These are phyloP conservation scores for Aspergillus floridensis DNA, from an alignment of 2,329 filamentous ascomycete genomes.

Conservation along the genomic window DNA sequence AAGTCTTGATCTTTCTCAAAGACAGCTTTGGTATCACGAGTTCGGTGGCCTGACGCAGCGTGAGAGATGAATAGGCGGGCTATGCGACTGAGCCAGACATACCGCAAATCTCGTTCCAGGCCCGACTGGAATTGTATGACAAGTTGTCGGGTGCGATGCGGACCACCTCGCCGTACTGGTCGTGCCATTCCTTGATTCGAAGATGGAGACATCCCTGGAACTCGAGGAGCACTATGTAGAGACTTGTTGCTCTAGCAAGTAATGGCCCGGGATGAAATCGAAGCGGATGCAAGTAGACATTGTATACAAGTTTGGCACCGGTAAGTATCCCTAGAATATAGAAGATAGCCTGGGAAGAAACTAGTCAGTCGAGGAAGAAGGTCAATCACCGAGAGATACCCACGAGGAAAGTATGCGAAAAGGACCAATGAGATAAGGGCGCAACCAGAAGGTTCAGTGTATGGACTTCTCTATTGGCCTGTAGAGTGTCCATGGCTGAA, in stretches of 20 bases:
- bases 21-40: background rate
- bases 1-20: background rate
- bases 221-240: conserved; percentile 6
- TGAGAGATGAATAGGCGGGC: background rate
- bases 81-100: background rate
- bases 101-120: conserved; percentile 30
- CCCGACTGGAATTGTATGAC: conserved; percentile 24
- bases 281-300: background rate
- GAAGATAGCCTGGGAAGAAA: background rate
- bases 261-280: background rate
- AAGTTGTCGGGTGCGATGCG: conserved; percentile 35
- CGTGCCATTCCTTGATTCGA: conserved; percentile 25
- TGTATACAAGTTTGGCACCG: background rate
- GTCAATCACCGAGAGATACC: background rate
- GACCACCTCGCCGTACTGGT: conserved; percentile 34
- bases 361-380: background rate
- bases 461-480: background rate
- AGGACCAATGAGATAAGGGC: background rate
- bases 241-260: conserved; percentile 5
- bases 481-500: background rate
- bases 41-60: background rate
- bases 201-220: conserved; percentile 3
- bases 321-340: background rate
- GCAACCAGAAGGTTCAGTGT: background rate
- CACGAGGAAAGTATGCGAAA: too few relatives aligned